Evolutionary conservation across 306 rosid genomes (phyloP), one percentile per base, ranked within the genome.

Genomic region (Cucurbita pepo): DNA sequence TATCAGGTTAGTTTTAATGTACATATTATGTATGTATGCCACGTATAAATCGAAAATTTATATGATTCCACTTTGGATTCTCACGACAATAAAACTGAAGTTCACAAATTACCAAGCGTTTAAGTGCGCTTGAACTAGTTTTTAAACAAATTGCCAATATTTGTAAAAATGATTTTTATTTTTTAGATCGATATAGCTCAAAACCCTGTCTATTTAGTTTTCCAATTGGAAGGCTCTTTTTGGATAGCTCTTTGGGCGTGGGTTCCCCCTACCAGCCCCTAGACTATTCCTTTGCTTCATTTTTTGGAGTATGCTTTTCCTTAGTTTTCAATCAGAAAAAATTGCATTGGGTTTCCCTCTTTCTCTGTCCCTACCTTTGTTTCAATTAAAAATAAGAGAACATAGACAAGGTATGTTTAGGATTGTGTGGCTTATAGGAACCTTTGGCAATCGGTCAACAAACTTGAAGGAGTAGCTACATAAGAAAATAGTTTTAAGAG

Each of bases 1-100:
- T 22, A 57, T 56, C 90, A 86, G 97, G 99, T 92, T 71, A 60
- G 83, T 72, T 44, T 70, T 69, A 47, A 36, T 48, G 57, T 60
- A 59, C 60, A 67, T 51, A 45, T 45, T 47, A 13, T 22, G 22
- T 67, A 4, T 67, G 56, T 67, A 22, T 67, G 52, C 53, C 13
- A 18, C 5, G 38, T 67, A 21, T 65, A 47, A 22, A 44, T 12
- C 8, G 73, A 69, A 47, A 13, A 30, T 69, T 25, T 7, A 25
- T 69, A 47, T 25, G 57, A 14, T 45, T 69, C 25, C 3, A 25
- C 43, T 47, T 69, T 22, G 19, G 37, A 67, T 44, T 63, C 25
- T 54, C 25, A 15, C 15, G n/a, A 67, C 12, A 12, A 12, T 45
- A 19, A 55, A 21, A 43, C 19, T 66, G 37, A 66, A 45, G 40